Conservation (phyloP, 2,329 filamentous ascomycete genomes). For the Daldinia sp. region DNA sequence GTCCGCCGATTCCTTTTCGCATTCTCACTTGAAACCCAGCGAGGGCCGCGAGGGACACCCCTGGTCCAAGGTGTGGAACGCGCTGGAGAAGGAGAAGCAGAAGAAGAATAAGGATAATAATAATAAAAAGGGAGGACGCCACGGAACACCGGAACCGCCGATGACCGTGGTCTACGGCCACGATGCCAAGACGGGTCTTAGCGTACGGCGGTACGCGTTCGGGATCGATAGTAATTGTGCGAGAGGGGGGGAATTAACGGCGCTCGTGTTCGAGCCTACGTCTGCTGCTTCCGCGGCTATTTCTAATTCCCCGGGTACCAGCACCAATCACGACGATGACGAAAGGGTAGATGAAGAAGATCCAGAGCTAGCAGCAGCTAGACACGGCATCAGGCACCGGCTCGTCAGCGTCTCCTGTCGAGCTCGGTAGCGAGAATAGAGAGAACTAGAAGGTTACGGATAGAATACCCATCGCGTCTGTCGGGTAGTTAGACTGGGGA, state of each 20-base stretch:
- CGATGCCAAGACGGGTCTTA: conserved; percentile 78
- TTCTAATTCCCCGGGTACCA: neutral
- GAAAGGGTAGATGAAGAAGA: conserved; percentile 1
- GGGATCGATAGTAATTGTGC: conserved; percentile 90
- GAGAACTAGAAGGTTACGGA: neutral
- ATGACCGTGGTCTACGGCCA: conserved; percentile 87
- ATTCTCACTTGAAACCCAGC: conserved; percentile 50
- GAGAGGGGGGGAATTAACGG: conserved; percentile 79
- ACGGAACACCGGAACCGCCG: neutral
- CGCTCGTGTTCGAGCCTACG: conserved; percentile 75
- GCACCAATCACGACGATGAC: neutral
- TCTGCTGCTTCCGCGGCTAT: neutral
- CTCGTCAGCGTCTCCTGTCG: conserved; percentile 43
- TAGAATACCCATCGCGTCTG: neutral
- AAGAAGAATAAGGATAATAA: conserved; percentile 13
- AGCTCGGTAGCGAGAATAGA: neutral
- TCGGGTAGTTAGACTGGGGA: neutral
- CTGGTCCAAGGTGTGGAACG: conserved; percentile 76
- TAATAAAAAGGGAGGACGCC: neutral
- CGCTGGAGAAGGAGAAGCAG: conserved; percentile 55
- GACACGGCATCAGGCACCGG: conserved; percentile 36
- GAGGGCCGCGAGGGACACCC: conserved; percentile 66
- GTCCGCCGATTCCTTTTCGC: neutral
- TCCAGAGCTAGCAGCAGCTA: neutral
- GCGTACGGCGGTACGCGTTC: conserved; percentile 74